Base-by-base conservation (phyloP, 1,139 yeast species). In the Geotrichum aggregatum region DNA sequence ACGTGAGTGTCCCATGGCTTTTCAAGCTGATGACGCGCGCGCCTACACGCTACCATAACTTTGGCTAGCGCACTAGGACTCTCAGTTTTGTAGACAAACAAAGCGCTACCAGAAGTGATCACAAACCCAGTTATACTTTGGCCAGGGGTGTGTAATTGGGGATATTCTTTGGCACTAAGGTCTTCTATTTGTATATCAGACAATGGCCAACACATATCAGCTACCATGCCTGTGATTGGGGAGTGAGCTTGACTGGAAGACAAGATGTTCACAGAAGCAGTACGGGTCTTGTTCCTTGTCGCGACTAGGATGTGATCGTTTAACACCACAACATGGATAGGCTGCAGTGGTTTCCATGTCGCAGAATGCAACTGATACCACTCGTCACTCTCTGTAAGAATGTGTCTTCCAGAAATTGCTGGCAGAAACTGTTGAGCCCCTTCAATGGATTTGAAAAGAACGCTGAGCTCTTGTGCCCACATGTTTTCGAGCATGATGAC, bases 351-450 rank as follows among this genome's bases (percentile, higher is more conserved):
- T 64, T 87, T 86, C 81, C 89, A 83, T 19, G 95, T 88, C 0
- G 94, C 92, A 1, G 85, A 80, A 63, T 88, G 88, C 54, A 91
- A 73, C 66, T 89, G 96, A 56, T 77, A 79, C 96, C 97, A 89
- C 49, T 92, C 78, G 1, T 84, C 84, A 67, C 88, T 82, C 61
- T 88, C 94, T 7, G 83, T 79, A 28, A 88, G 72, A 1, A 91
- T 79, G 66, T 88, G 96, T 50, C 96, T 76, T 1, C 94, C 94
- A 0, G 94, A 87, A 4, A 79, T 69, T 1, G 87, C 80, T 26
- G 88, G 87, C 48, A 91, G 74, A 59, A 78, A 81, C 64, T 87
- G 87, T 58, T 87, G 91, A 0, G 96, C 91, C 5, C 96, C 95
- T 59, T 89, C 96, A 10, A 91, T 95, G 57, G 85, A 87, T 60